A percentile compares a stretch with the other conserved stretches of the same genome.
phyloP scores from a whole-genome alignment of 441 rosid genomes.

The Pelargonium cotyledonis region DNA sequence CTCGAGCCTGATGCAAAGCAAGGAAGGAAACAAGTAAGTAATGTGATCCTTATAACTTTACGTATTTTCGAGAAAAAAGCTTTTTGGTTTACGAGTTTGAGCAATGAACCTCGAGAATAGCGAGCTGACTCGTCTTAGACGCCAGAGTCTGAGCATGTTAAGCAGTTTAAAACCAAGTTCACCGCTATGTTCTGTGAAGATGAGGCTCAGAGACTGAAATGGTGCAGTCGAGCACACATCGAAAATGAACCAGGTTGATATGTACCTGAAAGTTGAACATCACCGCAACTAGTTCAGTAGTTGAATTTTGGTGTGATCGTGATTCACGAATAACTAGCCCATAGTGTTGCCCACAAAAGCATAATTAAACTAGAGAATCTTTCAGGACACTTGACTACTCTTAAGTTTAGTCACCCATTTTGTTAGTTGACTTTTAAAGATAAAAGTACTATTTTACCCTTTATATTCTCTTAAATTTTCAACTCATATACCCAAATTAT shows the following conservation, averaged over 20 bases:
- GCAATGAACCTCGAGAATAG: constrained; percentile 50
- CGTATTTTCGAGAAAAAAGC: constrained; percentile 16
- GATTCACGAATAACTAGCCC: no score
- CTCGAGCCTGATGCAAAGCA: constrained; percentile 48
- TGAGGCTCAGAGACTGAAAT: constrained; percentile 46
- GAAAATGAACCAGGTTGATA: constrained; percentile 67
- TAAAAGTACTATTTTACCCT: no score
- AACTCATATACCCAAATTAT: no score
- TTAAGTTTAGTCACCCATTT: no score
- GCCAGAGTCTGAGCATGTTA: constrained; percentile 72
- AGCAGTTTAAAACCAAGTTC: constrained; percentile 62
- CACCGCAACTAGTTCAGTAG: not conserved
- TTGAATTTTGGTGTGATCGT: no score
- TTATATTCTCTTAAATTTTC: no score
- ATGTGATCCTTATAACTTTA: constrained; percentile 13
- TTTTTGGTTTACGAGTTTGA: not conserved
- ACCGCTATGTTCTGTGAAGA: constrained; percentile 51
- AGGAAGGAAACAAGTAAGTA: constrained; percentile 19
- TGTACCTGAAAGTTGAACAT: constrained; percentile 43
- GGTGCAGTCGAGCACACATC: constrained; percentile 72
- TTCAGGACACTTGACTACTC: no score
- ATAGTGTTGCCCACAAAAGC: no score
- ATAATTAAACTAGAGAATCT: no score
- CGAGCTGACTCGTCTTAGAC: constrained; percentile 64
- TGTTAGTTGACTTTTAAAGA: no score